These are phyloP conservation scores for Boechera divaricarpa DNA, from an alignment of 345 rosid genomes.

Conservation along the genomic window DNA sequence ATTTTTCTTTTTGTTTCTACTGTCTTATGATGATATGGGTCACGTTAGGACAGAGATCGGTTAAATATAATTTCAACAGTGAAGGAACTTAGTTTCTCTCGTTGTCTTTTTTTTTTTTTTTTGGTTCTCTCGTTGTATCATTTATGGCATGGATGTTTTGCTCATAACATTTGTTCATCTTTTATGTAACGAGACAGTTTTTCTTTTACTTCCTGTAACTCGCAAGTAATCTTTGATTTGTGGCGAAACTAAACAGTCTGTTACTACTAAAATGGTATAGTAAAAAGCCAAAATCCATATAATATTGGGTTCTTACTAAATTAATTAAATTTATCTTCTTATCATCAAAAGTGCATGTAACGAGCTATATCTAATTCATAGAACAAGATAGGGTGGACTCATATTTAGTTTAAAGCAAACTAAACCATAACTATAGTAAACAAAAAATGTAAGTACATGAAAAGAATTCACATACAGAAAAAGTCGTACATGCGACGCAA, in stretches of 20 bases:
- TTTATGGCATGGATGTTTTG: conserved; percentile 17
- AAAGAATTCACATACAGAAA: neutral
- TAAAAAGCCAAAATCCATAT: neutral
- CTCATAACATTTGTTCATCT: conserved; percentile 7
- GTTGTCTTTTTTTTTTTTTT: conserved; percentile 1
- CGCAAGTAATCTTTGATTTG: neutral
- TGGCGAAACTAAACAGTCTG: neutral
- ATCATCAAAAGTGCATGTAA: no score
- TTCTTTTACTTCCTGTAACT: neutral
- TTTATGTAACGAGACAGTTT: neutral
- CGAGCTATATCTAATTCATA: no score
- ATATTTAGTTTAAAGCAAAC: no score
- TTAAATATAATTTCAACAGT: conserved; percentile 19
- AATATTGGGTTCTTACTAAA: no score
- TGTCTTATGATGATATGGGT: conserved; percentile 25
- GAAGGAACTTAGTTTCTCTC: conserved; percentile 26
- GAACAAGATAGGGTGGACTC: no score
- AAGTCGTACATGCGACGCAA: neutral
- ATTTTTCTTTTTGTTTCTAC: conserved; percentile 13
- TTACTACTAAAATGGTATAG: neutral
- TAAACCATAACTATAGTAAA: no score
- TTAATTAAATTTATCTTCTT: no score
- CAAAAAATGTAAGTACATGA: neutral
- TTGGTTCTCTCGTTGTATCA: conserved; percentile 19
- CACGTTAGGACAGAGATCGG: conserved; percentile 34